A percentile compares a stretch with the other conserved stretches of the same genome.
These are phyloP conservation scores for Bromus sterilis DNA, from an alignment of 176 grass and related monocot species.

Conservation along the genomic window DNA sequence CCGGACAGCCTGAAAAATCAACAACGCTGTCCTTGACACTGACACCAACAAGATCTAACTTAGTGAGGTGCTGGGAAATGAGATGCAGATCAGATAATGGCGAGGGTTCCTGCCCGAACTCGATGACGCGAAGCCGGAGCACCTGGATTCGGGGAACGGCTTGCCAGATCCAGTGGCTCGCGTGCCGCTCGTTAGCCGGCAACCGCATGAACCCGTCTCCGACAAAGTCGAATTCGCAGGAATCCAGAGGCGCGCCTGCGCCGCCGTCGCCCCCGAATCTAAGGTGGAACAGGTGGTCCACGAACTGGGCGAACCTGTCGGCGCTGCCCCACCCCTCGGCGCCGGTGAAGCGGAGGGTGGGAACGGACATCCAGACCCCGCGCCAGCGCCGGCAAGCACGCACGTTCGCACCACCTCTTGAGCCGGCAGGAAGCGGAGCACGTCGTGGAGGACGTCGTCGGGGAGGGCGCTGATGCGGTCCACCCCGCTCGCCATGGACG, in stretches of 20 bases:
- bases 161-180: background rate
- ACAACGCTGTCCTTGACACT: background rate
- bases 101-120: background rate
- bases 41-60: background rate
- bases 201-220: background rate
- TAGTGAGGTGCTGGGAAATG: background rate
- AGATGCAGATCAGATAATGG: background rate
- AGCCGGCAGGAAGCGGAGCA: background rate
- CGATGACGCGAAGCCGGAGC: background rate
- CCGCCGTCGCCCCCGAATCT: background rate
- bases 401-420: background rate
- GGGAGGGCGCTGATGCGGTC: background rate
- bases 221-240: background rate
- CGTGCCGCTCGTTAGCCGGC: background rate
- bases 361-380: background rate
- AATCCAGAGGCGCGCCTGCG: background rate
- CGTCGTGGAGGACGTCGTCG: background rate
- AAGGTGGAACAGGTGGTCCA: background rate
- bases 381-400: background rate
- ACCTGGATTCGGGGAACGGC: background rate
- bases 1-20: background rate
- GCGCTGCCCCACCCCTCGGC: background rate
- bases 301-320: background rate
- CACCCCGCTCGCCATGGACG: conserved; percentile 9
- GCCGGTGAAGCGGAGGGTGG: background rate